phyloP scores from a whole-genome alignment of 208 protist species.

The Crithidia expoeki region DNA sequence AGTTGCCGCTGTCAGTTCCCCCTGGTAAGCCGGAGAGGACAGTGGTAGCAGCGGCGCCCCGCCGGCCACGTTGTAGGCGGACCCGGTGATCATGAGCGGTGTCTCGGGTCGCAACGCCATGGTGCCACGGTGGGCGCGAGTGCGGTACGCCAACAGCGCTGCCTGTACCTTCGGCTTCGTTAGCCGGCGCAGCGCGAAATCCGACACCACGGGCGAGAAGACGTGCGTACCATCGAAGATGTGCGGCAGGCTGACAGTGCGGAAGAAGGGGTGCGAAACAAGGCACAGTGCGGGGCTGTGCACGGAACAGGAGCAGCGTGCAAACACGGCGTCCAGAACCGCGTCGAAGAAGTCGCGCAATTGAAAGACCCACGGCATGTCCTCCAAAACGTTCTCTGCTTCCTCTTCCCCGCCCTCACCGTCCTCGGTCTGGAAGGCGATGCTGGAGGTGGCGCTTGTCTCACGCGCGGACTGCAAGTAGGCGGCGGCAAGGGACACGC shows the following conservation, averaged over 20 bases:
- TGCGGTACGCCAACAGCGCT: conserved; percentile 56
- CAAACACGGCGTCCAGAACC: conserved; percentile 57
- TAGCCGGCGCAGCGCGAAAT: conserved; percentile 45
- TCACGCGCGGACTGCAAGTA: conserved; percentile 44
- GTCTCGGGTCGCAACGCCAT: conserved; percentile 29
- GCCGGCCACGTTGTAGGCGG: conserved; percentile 43
- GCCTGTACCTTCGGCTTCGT: conserved; percentile 52
- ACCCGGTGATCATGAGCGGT: conserved; percentile 54
- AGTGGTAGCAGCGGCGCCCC: conserved; percentile 44
- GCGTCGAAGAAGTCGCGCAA: conserved; percentile 71
- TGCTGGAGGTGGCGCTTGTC: conserved; percentile 31
- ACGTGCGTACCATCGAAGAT: conserved; percentile 73
- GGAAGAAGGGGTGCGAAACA: conserved; percentile 76
- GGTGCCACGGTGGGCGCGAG: conserved; percentile 37
- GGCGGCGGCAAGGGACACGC: conserved; percentile 60
- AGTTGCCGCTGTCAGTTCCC: conserved; percentile 13
- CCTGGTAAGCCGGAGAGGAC: conserved; percentile 29
- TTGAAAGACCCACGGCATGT: conserved; percentile 68
- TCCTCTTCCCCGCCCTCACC: conserved; percentile 14
- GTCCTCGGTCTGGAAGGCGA: conserved; percentile 19
- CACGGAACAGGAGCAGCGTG: conserved; percentile 40
- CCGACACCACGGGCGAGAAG: conserved; percentile 45
- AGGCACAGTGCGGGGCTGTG: conserved; percentile 47
- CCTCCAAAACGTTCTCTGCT: conserved; percentile 46
- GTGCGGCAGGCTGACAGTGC: conserved; percentile 36